Evolutionary conservation across 306 rosid species (phyloP), one percentile per base, ranked within the genome.

Genomic region (Senna tora): DNA sequence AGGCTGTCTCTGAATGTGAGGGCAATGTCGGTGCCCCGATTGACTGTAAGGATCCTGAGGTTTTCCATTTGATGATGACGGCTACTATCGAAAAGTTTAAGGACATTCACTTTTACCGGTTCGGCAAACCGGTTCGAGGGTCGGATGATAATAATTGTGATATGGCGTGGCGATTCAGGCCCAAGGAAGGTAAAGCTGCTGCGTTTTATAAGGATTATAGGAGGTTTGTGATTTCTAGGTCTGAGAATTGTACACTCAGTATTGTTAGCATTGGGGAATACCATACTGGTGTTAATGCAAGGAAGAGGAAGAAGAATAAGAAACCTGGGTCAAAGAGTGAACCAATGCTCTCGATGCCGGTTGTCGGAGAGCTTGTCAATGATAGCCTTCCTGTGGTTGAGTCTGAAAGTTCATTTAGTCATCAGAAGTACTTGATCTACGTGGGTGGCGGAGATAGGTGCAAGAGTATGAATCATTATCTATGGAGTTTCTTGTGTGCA

Each of bases 111-210:
- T 95, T 95, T 75, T 95, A 95, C 75, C 66, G 86, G 49, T 95
- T 95, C 60, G 96, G 99, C 75, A 95, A 95, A 69, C 86, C 97
- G 0, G 90, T 77, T 28, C 67, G 21, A 5, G 97, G 97, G 7
- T 81, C 83, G 0, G 83, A 87, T 72, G 92, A 81, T 55, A 82
- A 79, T 74, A 88, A 77, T 71, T 95, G 99, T 7, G 99, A 95
- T 83, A 95, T 95, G 97, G 99, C 99, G 0, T 95, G 99, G 99
- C 83, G 96, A 68, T 95, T 84, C 73, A 84, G 97, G 88, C 99
- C 99, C 5, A 91, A 91, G 81, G 99, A 95, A 67, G 99, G 99
- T 67, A 91, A 95, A 84, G 83, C 95, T 52, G 92, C 99, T 41
- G 74, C 96, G 0, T 89, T 89, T 80, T 91, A 95, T 67, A 95